phyloP scores from a whole-genome alignment of 306 rosid genomes.

The Lupinus albus region DNA sequence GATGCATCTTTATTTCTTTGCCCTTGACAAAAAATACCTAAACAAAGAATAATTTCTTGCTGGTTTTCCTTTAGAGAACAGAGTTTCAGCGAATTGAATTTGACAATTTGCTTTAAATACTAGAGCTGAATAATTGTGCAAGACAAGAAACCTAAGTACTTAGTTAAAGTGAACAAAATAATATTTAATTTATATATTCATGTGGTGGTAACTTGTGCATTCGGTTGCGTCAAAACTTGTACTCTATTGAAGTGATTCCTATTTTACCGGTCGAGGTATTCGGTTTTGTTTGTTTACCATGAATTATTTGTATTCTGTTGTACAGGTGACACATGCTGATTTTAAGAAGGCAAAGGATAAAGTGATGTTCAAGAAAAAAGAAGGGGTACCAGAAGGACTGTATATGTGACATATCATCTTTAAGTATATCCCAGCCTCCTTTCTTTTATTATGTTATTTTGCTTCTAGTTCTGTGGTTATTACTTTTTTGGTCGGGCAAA shows the following conservation, averaged over 20 bases:
- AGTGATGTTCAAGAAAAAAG: slow-evolving; percentile 99
- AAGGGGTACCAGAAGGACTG: slow-evolving; percentile 97
- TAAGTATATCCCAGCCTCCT: background rate
- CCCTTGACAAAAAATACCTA: too few species aligned
- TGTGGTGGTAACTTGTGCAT: slow-evolving; percentile 6
- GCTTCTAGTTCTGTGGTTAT: slow-evolving; percentile 9
- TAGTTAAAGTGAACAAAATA: background rate
- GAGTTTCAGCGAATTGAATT: background rate
- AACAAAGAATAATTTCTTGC: background rate
- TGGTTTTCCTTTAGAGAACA: background rate
- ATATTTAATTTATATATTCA: background rate
- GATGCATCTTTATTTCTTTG: background rate
- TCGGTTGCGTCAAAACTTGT: background rate
- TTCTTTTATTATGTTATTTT: background rate
- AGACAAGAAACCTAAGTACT: background rate
- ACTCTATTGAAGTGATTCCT: background rate
- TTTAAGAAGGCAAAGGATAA: slow-evolving; percentile 98
- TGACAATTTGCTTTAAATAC: background rate
- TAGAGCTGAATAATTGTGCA: background rate
- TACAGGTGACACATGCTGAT: slow-evolving; percentile 84
- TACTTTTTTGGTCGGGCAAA: slow-evolving; percentile 14
- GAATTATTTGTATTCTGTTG: slow-evolving; percentile 24
- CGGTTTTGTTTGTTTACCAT: background rate
- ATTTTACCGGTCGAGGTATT: background rate
- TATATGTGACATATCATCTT: slow-evolving; percentile 69